These are phyloP conservation scores for Lepraria neglecta DNA, from an alignment of 495 filamentous ascomycete genomes.

Conservation along the genomic window DNA sequence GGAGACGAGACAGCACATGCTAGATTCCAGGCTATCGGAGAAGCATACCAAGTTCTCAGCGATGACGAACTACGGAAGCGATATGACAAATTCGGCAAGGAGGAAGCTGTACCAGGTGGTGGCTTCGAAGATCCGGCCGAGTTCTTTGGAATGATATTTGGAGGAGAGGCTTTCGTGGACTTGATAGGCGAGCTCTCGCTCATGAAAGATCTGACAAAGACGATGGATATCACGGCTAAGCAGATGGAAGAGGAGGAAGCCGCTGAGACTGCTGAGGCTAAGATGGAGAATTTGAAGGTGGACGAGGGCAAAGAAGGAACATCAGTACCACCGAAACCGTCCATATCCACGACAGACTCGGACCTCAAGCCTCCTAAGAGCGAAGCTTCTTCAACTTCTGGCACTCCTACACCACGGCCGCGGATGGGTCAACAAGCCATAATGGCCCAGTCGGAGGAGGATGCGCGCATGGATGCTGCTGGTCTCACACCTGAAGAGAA, in stretches of 20 bases:
- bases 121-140: constrained; percentile 96
- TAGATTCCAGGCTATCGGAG: constrained; percentile 92
- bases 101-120: constrained; percentile 74
- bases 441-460: constrained; percentile 84
- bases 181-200: constrained; percentile 87
- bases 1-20: constrained; percentile 90
- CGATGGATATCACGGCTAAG: constrained; percentile 83
- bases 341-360: constrained; percentile 30
- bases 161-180: constrained; percentile 89
- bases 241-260: constrained; percentile 59
- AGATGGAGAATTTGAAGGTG: constrained; percentile 32
- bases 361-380: constrained; percentile 25
- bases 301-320: constrained; percentile 32
- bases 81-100: constrained; percentile 97
- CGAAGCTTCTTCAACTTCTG: constrained; percentile 35
- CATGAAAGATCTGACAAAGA: constrained; percentile 84
- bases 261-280: constrained; percentile 45
- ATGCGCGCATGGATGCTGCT: constrained; percentile 61
- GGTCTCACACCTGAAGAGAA: constrained; percentile 71
- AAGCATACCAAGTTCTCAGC: constrained; percentile 96
- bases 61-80: constrained; percentile 75
- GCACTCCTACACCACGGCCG: constrained; percentile 62
- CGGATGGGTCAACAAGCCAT: constrained; percentile 70
- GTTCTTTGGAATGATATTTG: constrained; percentile 98
- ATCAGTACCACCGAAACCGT: constrained; percentile 22